Evolutionary conservation across 768 basidiomycete genomes (phyloP).

Genomic region (Mycena venus): DNA sequence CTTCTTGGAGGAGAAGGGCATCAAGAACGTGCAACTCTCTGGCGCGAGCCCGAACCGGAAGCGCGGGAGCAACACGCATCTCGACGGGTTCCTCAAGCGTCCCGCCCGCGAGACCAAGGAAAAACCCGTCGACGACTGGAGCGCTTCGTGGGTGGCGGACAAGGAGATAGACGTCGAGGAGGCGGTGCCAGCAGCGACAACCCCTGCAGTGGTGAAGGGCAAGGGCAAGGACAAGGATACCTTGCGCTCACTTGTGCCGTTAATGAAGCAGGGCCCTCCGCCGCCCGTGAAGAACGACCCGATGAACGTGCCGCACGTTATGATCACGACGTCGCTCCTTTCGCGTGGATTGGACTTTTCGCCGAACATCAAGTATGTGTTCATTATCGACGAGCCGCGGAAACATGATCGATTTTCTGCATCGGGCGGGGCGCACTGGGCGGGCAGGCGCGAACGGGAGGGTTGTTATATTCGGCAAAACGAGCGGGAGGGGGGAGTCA

Average conservation of each 20-base stretch:
- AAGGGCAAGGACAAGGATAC: background rate
- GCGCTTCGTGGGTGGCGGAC: slow-evolving; percentile 18
- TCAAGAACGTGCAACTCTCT: slow-evolving; percentile 76
- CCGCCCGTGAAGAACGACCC: slow-evolving; percentile 39
- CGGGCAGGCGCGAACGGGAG: slow-evolving; percentile 79
- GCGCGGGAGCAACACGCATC: slow-evolving; percentile 80
- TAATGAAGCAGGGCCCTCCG: slow-evolving; percentile 14
- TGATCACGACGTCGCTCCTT: slow-evolving; percentile 92
- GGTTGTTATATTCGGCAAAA: slow-evolving; percentile 84
- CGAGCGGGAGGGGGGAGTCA: slow-evolving; percentile 73
- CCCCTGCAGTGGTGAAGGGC: background rate
- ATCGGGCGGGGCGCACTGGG: slow-evolving; percentile 89
- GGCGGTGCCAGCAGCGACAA: background rate
- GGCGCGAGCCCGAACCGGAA: slow-evolving; percentile 69
- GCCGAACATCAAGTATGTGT: slow-evolving; percentile 81
- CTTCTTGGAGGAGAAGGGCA: slow-evolving; percentile 71
- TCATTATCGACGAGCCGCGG: slow-evolving; percentile 89
- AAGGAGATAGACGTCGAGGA: slow-evolving; percentile 25
- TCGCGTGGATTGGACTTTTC: slow-evolving; percentile 93
- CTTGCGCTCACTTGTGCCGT: background rate
- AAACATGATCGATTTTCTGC: slow-evolving; percentile 94
- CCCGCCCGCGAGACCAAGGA: slow-evolving; percentile 3
- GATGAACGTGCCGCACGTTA: slow-evolving; percentile 67
- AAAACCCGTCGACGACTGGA: background rate
- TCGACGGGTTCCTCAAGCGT: slow-evolving; percentile 78